Conservation (phyloP, 495 filamentous ascomycete genomes). For the Podospora pseudocomata region DNA sequence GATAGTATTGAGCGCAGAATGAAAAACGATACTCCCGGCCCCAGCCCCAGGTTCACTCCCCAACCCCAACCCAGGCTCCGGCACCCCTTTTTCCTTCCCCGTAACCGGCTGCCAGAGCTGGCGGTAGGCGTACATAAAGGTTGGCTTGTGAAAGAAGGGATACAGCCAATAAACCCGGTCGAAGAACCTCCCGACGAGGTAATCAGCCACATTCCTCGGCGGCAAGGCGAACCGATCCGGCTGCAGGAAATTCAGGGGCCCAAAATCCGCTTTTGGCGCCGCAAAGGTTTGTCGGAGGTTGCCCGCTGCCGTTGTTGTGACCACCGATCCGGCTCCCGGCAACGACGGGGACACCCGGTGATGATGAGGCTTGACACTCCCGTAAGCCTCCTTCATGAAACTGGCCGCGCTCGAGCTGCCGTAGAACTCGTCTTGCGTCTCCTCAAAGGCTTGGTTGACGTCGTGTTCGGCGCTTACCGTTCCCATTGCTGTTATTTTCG, state of each 20-base stretch:
- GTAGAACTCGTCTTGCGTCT: slow-evolving; percentile 35
- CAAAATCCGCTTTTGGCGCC: not conserved
- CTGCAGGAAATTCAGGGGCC: slow-evolving; percentile 3
- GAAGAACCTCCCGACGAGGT: slow-evolving; percentile 43
- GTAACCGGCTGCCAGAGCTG: slow-evolving; percentile 35
- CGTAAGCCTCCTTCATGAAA: slow-evolving; percentile 41
- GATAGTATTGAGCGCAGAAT: slow-evolving; percentile 44
- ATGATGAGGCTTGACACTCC: slow-evolving; percentile 25
- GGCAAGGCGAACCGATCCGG: slow-evolving; percentile 32
- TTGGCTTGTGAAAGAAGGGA: slow-evolving; percentile 46
- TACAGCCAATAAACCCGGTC: slow-evolving; percentile 42
- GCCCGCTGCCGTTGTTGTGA: not conserved
- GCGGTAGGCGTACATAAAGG: slow-evolving; percentile 42
- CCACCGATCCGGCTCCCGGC: no score
- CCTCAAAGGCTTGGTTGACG: slow-evolving; percentile 27
- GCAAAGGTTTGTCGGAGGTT: not conserved
- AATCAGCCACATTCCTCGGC: slow-evolving; percentile 44
- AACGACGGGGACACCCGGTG: not conserved
- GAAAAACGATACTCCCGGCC: slow-evolving; percentile 41
- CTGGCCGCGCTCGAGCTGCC: slow-evolving; percentile 44
- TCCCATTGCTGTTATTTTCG: slow-evolving; percentile 40
- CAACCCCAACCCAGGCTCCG: slow-evolving; percentile 34
- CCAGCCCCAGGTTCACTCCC: slow-evolving; percentile 40
- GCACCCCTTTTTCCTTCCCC: slow-evolving; percentile 18
- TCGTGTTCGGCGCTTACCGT: slow-evolving; percentile 28